phyloP scores from a whole-genome alignment of 805 yeast species.

The Teunomyces panamensis region DNA sequence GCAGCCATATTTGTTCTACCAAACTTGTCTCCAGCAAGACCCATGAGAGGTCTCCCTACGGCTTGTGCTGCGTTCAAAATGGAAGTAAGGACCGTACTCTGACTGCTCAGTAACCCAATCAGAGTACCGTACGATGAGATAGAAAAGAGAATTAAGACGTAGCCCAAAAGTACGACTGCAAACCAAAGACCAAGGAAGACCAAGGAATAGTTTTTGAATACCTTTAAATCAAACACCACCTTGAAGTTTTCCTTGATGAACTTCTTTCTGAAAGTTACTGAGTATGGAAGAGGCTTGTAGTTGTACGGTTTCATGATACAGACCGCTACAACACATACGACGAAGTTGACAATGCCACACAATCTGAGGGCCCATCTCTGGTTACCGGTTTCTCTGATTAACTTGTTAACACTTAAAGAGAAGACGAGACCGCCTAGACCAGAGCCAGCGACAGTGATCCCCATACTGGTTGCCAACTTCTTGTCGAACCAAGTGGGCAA shows the following conservation, averaged over 20 bases:
- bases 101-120: constrained; percentile 41
- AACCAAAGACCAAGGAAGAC: constrained; percentile 31
- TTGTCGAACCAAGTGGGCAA: constrained; percentile 50
- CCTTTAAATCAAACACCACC: constrained; percentile 33
- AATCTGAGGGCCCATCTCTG: constrained; percentile 45
- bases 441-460: constrained; percentile 47
- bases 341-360: constrained; percentile 32
- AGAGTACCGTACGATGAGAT: constrained; percentile 38
- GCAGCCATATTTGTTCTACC: constrained; percentile 44
- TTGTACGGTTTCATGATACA: constrained; percentile 46
- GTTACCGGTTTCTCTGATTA: constrained; percentile 40
- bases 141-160: constrained; percentile 34
- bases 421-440: constrained; percentile 53
- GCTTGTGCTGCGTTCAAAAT: constrained; percentile 42
- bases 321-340: constrained; percentile 34
- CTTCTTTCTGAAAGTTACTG: constrained; percentile 19
- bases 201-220: constrained; percentile 23
- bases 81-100: constrained; percentile 33
- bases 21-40: constrained; percentile 42
- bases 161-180: constrained; percentile 35
- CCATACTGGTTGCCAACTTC: constrained; percentile 45
- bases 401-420: constrained; percentile 39
- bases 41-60: constrained; percentile 51
- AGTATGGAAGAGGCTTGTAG: constrained; percentile 22
- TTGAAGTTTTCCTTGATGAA: constrained; percentile 21